A percentile compares a stretch with the other conserved stretches of the same genome.
Conservation (phyloP, 1,139 yeast genomes). For the Magnusiomyces suaveolens region DNA sequence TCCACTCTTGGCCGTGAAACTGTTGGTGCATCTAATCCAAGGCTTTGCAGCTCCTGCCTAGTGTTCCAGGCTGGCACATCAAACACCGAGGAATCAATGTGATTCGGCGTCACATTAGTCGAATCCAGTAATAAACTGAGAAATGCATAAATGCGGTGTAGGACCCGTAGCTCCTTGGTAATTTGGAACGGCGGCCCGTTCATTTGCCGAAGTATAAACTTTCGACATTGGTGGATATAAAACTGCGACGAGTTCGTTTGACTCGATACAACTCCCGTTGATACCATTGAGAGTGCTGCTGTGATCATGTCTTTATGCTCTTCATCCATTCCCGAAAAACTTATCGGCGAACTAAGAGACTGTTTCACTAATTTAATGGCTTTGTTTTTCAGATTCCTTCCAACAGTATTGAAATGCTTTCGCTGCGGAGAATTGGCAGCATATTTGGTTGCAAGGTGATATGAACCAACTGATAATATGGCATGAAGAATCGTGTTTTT, state of each 20-base stretch:
- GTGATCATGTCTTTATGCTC: conserved; percentile 78
- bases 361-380: conserved; percentile 60
- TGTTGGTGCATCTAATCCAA: conserved; percentile 8
- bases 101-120: conserved; percentile 21
- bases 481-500: conserved; percentile 74
- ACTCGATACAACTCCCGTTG: conserved; percentile 86
- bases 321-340: neutral
- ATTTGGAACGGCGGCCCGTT: conserved; percentile 46
- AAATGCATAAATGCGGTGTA: conserved; percentile 72
- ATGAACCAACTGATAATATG: conserved; percentile 69
- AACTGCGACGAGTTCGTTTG: conserved; percentile 79
- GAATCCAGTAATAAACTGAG: conserved; percentile 64
- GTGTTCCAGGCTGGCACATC: conserved; percentile 14
- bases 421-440: conserved; percentile 52
- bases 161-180: conserved; percentile 63
- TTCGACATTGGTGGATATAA: conserved; percentile 68
- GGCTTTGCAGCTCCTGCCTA: conserved; percentile 11
- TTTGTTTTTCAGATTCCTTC: conserved; percentile 63
- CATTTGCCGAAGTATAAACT: conserved; percentile 49
- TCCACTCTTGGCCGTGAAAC: neutral
- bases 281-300: conserved; percentile 77
- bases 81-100: conserved; percentile 12
- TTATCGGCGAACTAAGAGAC: conserved; percentile 37
- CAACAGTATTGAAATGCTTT: conserved; percentile 61
- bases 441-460: conserved; percentile 66